Evolutionary conservation across 2,329 filamentous ascomycete species (phyloP).

Genomic region (Fusarium keratoplasticum): DNA sequence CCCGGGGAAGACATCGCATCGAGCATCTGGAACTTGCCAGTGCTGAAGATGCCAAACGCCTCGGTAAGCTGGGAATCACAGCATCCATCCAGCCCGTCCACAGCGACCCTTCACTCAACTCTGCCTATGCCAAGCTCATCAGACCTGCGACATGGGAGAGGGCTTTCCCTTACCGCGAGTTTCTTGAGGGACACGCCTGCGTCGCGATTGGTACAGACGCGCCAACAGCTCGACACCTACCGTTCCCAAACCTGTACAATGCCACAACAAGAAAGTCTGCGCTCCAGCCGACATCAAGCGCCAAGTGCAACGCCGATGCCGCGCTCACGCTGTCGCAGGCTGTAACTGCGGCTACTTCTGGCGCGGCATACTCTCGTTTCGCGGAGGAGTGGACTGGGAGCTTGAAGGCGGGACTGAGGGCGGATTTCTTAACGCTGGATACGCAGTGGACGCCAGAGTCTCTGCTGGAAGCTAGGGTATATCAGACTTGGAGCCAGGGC

Average conservation of each 20-base stretch:
- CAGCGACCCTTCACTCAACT: constrained; percentile 69
- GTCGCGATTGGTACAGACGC: constrained; percentile 70
- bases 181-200: constrained; percentile 63
- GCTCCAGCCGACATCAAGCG: constrained; percentile 56
- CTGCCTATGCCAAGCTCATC: constrained; percentile 70
- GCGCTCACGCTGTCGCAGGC: constrained; percentile 65
- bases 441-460: not conserved
- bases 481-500: constrained; percentile 29
- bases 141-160: constrained; percentile 65
- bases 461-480: constrained; percentile 17
- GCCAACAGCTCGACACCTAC: constrained; percentile 67
- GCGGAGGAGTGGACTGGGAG: constrained; percentile 65
- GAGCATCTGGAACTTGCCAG: constrained; percentile 73
- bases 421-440: constrained; percentile 63
- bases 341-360: constrained; percentile 64
- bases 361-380: constrained; percentile 69
- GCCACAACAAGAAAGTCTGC: constrained; percentile 69
- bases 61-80: constrained; percentile 70
- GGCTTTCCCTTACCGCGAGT: constrained; percentile 73
- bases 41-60: constrained; percentile 64
- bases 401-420: constrained; percentile 63
- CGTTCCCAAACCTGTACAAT: constrained; percentile 68
- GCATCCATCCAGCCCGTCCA: constrained; percentile 70
- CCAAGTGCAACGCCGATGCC: constrained; percentile 64
- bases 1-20: constrained; percentile 67